These are phyloP conservation scores for Citrus australasica DNA, from an alignment of 345 rosid genomes.

Conservation along the genomic window DNA sequence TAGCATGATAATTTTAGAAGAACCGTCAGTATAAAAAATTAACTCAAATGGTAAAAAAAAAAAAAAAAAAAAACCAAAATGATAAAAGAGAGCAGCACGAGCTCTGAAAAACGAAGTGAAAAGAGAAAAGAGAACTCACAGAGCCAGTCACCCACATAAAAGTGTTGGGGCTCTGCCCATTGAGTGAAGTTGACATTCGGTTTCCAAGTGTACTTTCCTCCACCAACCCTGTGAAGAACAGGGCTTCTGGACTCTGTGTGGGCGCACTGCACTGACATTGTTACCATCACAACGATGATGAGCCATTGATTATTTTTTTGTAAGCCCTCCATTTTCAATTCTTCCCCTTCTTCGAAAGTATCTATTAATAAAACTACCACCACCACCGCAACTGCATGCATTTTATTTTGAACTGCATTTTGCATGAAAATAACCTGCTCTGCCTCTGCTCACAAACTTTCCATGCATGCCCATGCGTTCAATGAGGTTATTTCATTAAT, in stretches of 20 bases:
- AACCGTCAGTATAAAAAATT: neutral
- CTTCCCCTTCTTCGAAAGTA: neutral
- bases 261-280: neutral
- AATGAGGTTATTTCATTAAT: neutral
- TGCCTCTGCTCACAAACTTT: neutral
- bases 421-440: neutral
- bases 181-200: conserved; percentile 43
- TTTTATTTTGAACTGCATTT: neutral
- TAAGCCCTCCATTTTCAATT: neutral
- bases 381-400: neutral
- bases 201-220: conserved; percentile 45
- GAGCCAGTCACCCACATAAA: conserved; percentile 61
- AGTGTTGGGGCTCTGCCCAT: conserved; percentile 41
- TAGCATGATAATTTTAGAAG: neutral
- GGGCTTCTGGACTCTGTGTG: conserved; percentile 25
- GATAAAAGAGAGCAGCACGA: too few relatives aligned
- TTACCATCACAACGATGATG: neutral
- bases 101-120: neutral
- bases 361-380: neutral
- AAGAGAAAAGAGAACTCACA: conserved; percentile 26
- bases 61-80: too few relatives aligned
- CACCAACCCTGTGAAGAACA: conserved; percentile 59
- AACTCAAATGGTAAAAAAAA: neutral
- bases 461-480: neutral
- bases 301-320: neutral